Conservation (phyloP, 495 filamentous ascomycete genomes). For the Jackrogersella minutella region DNA sequence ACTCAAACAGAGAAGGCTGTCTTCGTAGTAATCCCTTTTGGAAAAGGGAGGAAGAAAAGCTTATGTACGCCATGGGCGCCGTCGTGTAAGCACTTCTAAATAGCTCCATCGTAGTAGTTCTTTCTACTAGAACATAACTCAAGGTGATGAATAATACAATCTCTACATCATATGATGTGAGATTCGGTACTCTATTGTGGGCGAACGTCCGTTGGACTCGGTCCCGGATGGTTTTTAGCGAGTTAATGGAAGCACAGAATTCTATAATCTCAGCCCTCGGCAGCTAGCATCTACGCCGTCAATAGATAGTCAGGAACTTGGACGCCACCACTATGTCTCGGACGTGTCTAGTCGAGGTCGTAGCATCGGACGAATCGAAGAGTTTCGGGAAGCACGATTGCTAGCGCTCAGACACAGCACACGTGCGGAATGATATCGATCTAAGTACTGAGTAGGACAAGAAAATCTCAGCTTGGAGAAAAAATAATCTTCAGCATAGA, state of each 20-base stretch:
- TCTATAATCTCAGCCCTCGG: background rate
- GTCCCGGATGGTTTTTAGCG: background rate
- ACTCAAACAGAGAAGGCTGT: background rate
- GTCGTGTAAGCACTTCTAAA: background rate
- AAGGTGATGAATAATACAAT: background rate
- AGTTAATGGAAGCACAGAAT: background rate
- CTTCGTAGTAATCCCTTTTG: background rate
- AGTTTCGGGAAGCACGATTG: conserved; percentile 2
- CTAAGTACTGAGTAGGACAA: background rate
- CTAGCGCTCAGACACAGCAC: background rate
- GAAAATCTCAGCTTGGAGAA: background rate
- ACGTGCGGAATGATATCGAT: background rate
- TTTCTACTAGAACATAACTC: background rate
- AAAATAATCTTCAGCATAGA: background rate
- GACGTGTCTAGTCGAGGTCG: background rate
- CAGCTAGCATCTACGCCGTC: background rate
- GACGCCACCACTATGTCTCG: background rate
- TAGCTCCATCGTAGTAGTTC: background rate
- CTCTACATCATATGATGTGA: conserved; percentile 1
- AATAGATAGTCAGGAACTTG: background rate
- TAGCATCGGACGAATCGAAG: background rate
- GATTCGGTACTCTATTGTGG: background rate
- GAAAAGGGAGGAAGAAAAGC: background rate
- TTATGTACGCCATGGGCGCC: background rate
- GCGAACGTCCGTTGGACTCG: background rate